phyloP scores from a whole-genome alignment of 306 rosid species.

The Citrullus colocynthis region DNA sequence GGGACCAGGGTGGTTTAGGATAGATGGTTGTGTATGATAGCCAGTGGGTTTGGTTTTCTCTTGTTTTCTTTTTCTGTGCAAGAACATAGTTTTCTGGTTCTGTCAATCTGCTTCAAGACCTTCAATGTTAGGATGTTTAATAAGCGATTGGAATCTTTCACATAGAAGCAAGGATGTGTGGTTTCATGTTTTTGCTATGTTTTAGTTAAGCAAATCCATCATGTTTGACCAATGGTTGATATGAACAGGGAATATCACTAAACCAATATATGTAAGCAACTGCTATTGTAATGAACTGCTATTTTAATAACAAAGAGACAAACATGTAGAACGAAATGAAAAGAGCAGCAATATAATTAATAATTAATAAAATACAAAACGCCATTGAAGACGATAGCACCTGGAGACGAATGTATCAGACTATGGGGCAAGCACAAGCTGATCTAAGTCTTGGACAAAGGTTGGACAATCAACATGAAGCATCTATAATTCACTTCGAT shows the following conservation, averaged over 20 bases:
- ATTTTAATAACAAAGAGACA: background rate
- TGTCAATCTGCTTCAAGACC: background rate
- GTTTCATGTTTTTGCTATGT: background rate
- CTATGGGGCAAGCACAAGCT: background rate
- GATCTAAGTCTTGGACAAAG: too few relatives aligned
- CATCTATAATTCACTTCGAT: background rate
- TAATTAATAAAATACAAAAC: background rate
- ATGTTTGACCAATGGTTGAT: background rate
- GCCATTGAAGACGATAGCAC: background rate
- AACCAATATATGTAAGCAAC: background rate
- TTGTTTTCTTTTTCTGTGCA: background rate
- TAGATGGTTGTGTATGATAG: background rate
- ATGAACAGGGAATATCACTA: background rate
- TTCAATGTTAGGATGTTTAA: background rate
- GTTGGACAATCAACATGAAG: background rate
- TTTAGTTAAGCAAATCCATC: background rate
- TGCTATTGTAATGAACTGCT: background rate
- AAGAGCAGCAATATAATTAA: too few relatives aligned
- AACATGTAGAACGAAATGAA: background rate
- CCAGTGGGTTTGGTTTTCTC: background rate
- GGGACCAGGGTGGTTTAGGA: slow-evolving; percentile 7
- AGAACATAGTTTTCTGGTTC: background rate
- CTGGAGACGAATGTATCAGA: background rate
- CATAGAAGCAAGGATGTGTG: background rate
- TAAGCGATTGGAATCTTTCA: background rate